Conservation (phyloP, 345 rosid genomes). For the Turnera subulata region DNA sequence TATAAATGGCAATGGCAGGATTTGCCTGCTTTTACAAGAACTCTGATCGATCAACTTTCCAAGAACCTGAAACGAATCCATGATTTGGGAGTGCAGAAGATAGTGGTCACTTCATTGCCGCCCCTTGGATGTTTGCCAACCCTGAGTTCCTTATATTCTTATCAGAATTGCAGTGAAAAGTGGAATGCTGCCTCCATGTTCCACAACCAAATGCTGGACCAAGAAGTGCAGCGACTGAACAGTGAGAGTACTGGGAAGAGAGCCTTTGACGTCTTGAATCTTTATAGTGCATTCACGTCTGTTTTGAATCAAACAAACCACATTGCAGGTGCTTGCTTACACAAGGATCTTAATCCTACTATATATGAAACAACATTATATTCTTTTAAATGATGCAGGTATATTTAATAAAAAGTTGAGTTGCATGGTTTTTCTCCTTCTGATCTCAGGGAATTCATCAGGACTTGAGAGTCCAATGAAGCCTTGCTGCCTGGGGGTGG, state of each 20-base stretch:
- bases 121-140: constrained; percentile 36
- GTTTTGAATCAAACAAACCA: constrained; percentile 14
- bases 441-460: constrained; percentile 17
- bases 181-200: constrained; percentile 19
- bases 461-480: constrained; percentile 12
- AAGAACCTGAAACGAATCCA: constrained; percentile 23
- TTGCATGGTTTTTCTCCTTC: background rate
- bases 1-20: constrained; percentile 14
- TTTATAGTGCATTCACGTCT: constrained; percentile 25
- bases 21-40: constrained; percentile 9
- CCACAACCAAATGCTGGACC: constrained; percentile 28
- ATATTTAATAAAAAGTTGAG: background rate
- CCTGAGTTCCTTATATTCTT: constrained; percentile 15
- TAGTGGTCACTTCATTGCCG: constrained; percentile 23
- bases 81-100: constrained; percentile 31
- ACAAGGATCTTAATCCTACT: background rate
- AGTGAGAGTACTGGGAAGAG: background rate
- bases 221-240: constrained; percentile 19
- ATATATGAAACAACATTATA: background rate
- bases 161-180: constrained; percentile 23
- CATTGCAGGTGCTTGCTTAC: background rate
- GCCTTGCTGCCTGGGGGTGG: constrained; percentile 44
- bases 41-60: constrained; percentile 20
- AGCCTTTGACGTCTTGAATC: constrained; percentile 24
- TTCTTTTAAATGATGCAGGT: background rate